Base-by-base conservation (phyloP, 768 basidiomycete genomes). In the Russula sp. region DNA sequence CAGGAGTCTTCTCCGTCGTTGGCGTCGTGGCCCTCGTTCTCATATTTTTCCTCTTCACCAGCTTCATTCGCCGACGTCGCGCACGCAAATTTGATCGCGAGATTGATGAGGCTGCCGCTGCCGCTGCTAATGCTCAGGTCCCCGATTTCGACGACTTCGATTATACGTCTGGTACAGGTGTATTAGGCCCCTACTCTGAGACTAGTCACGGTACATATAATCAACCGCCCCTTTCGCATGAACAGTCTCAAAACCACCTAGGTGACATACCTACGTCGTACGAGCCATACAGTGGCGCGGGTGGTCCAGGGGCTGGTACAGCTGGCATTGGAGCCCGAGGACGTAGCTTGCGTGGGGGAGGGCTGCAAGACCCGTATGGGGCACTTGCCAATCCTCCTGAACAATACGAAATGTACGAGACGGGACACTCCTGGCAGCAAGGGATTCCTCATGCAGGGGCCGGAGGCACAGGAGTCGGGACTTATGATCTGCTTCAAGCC, bases 51-150 rank as follows among this genome's bases (percentile, higher is more conserved):
- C 69, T 90, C 62, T 75, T 75, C 49, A 78, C 81, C 41, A 82
- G 78, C 60, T 72, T 73, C 62, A 63, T 88, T 65, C 84, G 87
- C 9, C 82, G 88, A 0, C 83, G 85, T 7, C 83, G 85, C 1
- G 83, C 83, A 3, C 71, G 77, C 62, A 77, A 79, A 46, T 85
- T 88, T 67, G 89, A 91, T 70, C 77, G 78, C n/a, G 89, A 90
- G 56, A 82, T 89, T 43, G 84, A 81, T 14, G 84, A 83, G 52
- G 88, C 87, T 0, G 87, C 88, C 0, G 80, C 79, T 3, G 85
- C 83, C 60, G 87, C 87, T 0, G 79, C 77, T 0, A 81, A 80
- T 0, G 73, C 79, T 1, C 65, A 76, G 20, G 76, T 80, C 0
- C 83, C 82, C 13, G 66, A 70, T 66, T 78, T 79, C 61, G 83